These are phyloP conservation scores for Chrysanthemum lavandulifolium DNA, from an alignment of 129 eudicot genomes.

Conservation along the genomic window DNA sequence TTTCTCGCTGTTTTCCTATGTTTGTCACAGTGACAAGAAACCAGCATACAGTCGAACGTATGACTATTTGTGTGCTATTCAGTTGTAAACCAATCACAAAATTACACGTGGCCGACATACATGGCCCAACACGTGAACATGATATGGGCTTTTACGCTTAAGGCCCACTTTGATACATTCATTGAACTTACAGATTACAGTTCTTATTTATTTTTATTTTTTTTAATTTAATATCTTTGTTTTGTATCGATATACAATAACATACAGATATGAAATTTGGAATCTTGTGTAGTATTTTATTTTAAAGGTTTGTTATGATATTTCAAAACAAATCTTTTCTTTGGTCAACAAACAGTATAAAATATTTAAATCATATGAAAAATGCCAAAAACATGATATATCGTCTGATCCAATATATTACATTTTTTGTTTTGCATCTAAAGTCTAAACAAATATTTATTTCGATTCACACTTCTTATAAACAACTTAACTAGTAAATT, in stretches of 20 bases:
- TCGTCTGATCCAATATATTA: no score
- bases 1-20: neutral
- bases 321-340: no score
- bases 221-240: neutral
- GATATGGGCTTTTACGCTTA: slow-evolving; percentile 7
- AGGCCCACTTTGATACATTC: slow-evolving; percentile 13
- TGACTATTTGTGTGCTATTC: neutral
- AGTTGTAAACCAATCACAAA: slow-evolving; percentile 2
- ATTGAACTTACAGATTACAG: neutral
- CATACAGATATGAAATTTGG: no score
- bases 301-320: no score
- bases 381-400: no score
- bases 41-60: neutral
- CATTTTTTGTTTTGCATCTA: no score
- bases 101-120: neutral
- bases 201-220: neutral
- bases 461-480: no score
- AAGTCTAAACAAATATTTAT: no score
- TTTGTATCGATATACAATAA: neutral
- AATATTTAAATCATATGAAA: no score
- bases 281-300: no score
- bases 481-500: no score
- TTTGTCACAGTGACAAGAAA: neutral
- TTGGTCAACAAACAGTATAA: no score
- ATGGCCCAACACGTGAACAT: slow-evolving; percentile 16